Conservation (phyloP, 306 rosid species). For the Mimosa pudica region DNA sequence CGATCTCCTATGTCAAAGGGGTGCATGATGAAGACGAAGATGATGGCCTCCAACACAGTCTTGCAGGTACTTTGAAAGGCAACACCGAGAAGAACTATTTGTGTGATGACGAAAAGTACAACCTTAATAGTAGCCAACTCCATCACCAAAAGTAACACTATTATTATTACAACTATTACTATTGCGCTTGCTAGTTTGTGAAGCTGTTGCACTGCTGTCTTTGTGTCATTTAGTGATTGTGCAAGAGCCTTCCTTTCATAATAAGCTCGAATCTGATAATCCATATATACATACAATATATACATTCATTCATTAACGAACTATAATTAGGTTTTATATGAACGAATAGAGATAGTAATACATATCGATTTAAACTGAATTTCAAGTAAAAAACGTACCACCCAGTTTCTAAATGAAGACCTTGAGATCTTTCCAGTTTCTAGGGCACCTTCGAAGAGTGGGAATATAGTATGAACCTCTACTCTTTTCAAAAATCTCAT, state of each 20-base stretch:
- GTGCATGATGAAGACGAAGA: slow-evolving; percentile 63
- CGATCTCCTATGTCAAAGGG: slow-evolving; percentile 64
- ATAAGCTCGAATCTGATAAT: slow-evolving; percentile 55
- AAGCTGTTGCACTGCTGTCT: slow-evolving; percentile 67
- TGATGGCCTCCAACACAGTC: slow-evolving; percentile 51
- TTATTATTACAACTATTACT: slow-evolving; percentile 49
- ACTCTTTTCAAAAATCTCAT: slow-evolving; percentile 55
- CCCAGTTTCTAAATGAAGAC: slow-evolving; percentile 60
- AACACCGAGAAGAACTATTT: slow-evolving; percentile 45
- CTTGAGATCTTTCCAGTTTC: slow-evolving; percentile 55
- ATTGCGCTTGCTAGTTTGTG: slow-evolving; percentile 53
- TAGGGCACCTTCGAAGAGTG: slow-evolving; percentile 57
- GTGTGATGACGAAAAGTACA: slow-evolving; percentile 45
- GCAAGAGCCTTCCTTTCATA: slow-evolving; percentile 57
- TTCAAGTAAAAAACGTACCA: slow-evolving; percentile 36
- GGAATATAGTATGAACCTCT: slow-evolving; percentile 59
- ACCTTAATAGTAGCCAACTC: slow-evolving; percentile 47
- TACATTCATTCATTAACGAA: no score
- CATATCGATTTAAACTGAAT: not conserved
- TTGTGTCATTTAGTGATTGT: slow-evolving; percentile 55
- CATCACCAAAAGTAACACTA: slow-evolving; percentile 50
- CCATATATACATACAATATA: not conserved
- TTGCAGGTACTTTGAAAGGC: slow-evolving; percentile 62
- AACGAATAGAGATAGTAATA: no score
- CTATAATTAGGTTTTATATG: no score